Percentiles rank a stretch among this genome's conserved stretches.
These are phyloP conservation scores for Rhododendron ferrugineum DNA, from an alignment of 148 eudicot species.

Conservation along the genomic window DNA sequence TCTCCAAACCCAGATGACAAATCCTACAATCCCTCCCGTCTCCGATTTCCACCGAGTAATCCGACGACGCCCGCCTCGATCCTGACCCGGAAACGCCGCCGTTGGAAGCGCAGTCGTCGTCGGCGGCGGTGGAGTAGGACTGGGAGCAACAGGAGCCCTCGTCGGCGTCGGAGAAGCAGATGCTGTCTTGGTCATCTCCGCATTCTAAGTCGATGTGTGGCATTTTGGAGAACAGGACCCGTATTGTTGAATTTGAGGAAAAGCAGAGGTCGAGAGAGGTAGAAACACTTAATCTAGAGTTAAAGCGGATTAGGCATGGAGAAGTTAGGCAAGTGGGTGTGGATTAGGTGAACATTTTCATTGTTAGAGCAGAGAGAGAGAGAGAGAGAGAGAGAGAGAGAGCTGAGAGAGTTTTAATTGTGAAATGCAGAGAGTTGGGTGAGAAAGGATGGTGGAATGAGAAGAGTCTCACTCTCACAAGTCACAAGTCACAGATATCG, in stretches of 20 bases:
- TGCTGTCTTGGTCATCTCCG: constrained; percentile 30
- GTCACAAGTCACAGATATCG: background rate
- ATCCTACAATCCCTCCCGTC: constrained; percentile 53
- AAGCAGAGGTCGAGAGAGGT: background rate
- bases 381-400: background rate
- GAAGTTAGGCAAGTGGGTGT: background rate
- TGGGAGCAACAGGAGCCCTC: constrained; percentile 36
- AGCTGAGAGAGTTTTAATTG: background rate
- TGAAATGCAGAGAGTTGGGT: constrained; percentile 9
- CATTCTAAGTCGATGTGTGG: constrained; percentile 36
- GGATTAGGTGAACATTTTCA: constrained; percentile 2
- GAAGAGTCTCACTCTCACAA: background rate
- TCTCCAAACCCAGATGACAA: constrained; percentile 49
- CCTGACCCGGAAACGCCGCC: constrained; percentile 5
- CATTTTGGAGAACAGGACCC: constrained; percentile 5
- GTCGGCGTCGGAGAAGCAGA: constrained; percentile 32
- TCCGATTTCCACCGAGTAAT: constrained; percentile 22
- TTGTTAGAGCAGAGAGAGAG: background rate
- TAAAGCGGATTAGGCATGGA: background rate
- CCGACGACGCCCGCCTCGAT: constrained; percentile 18
- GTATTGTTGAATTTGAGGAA: background rate
- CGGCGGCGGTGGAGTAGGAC: constrained; percentile 32
- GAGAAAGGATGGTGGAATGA: background rate
- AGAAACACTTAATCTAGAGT: background rate
- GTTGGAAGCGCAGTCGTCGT: constrained; percentile 13